Evolutionary conservation across 1,284 basidiomycete species (phyloP).

Genomic region (Bjerkandera adusta): DNA sequence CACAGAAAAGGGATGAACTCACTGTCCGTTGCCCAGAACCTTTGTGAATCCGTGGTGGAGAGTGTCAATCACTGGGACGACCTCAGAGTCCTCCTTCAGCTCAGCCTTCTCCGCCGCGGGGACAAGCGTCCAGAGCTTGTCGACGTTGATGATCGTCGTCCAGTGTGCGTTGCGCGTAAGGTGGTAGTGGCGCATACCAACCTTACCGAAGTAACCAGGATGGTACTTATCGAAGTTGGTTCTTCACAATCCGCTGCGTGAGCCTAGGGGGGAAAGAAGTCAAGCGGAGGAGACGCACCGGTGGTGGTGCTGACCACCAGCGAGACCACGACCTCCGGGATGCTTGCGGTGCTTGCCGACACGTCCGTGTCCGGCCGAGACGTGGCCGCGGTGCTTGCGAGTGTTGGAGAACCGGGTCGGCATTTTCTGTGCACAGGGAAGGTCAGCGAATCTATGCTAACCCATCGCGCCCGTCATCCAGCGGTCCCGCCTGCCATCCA

Average conservation of each 20-base stretch:
- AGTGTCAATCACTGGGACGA: slow-evolving; percentile 92
- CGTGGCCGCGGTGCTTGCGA: slow-evolving; percentile 98
- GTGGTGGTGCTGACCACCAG: slow-evolving; percentile 99
- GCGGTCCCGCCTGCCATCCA: slow-evolving; percentile 44
- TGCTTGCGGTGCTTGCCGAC: slow-evolving; percentile 99
- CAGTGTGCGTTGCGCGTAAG: slow-evolving; percentile 88
- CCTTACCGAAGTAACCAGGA: slow-evolving; percentile 99
- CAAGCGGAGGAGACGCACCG: slow-evolving; percentile 52
- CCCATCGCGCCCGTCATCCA: slow-evolving; percentile 27
- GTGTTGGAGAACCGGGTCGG: slow-evolving; percentile 94
- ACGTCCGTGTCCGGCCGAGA: slow-evolving; percentile 99
- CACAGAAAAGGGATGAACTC: slow-evolving; percentile 32
- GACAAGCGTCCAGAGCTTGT: slow-evolving; percentile 87
- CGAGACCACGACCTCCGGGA: slow-evolving; percentile 99
- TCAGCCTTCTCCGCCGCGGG: slow-evolving; percentile 77
- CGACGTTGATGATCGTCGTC: slow-evolving; percentile 96
- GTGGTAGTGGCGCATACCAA: slow-evolving; percentile 99
- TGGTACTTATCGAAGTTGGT: slow-evolving; percentile 95
- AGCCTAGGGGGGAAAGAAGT: not conserved
- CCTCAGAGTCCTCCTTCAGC: slow-evolving; percentile 62
- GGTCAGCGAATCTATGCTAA: slow-evolving; percentile 2
- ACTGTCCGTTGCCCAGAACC: slow-evolving; percentile 87
- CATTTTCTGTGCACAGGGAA: slow-evolving; percentile 60
- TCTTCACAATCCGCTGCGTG: slow-evolving; percentile 36
- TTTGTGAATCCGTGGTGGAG: slow-evolving; percentile 87